Percentiles rank a stretch among this genome's conserved stretches.
Evolutionary conservation across 192 early-diverging fungal genomes (phyloP).

Genomic region (Coemansia pectinata): DNA sequence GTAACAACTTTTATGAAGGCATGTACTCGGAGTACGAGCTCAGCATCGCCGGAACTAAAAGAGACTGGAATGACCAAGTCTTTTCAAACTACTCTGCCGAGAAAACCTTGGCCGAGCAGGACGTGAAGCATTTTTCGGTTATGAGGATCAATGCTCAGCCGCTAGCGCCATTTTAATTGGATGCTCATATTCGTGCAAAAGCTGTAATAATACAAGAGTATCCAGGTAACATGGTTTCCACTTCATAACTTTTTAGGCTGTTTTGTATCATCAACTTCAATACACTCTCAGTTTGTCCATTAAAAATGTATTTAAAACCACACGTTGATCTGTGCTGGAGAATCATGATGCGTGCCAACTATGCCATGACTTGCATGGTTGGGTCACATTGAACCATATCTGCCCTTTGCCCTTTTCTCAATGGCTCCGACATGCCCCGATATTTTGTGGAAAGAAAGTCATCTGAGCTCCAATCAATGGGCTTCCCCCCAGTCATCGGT

Average conservation of each 20-base stretch:
- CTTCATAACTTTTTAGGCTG: neutral
- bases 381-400: neutral
- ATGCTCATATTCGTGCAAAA: neutral
- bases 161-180: neutral
- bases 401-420: neutral
- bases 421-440: neutral
- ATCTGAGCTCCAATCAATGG: neutral
- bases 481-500: neutral
- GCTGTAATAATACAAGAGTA: neutral
- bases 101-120: neutral
- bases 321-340: neutral
- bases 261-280: neutral
- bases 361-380: neutral
- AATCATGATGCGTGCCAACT: neutral
- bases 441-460: neutral
- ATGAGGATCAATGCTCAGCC: neutral
- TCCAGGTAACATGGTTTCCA: neutral
- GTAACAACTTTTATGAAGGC: neutral
- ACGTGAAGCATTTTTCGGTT: neutral
- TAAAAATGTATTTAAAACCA: neutral
- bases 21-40: conserved; percentile 5
- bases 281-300: neutral
- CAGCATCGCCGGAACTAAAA: neutral
- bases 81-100: neutral
- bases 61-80: neutral